phyloP scores from a whole-genome alignment of 139 green algal species.

The Zygnema circumcarinatum region DNA sequence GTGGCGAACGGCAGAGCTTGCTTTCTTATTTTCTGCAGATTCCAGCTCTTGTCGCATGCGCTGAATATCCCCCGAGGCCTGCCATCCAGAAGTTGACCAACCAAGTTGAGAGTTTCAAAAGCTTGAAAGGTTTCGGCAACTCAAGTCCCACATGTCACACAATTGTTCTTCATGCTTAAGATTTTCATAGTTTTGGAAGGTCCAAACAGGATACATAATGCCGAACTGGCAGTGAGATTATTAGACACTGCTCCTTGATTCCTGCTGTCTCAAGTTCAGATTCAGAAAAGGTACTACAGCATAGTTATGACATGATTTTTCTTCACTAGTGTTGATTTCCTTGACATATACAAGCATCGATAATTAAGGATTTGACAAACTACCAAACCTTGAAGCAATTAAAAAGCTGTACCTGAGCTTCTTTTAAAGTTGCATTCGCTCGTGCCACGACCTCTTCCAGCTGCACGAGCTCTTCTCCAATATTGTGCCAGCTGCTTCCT shows the following conservation, averaged over 20 bases:
- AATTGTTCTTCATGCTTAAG: no score
- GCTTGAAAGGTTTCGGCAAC: no score
- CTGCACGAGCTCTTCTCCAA: conserved; percentile 32
- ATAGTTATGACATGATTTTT: no score
- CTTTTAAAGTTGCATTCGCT: conserved; percentile 23
- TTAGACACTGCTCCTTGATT: background rate
- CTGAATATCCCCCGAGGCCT: conserved; percentile 6
- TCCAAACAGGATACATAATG: background rate
- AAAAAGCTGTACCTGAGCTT: conserved; percentile 19
- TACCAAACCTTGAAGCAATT: background rate
- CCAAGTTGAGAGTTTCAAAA: background rate
- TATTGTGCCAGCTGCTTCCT: conserved; percentile 32
- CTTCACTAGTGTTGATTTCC: no score
- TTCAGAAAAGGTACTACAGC: no score
- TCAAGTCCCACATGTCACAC: no score
- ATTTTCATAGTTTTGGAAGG: no score
- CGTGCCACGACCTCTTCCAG: conserved; percentile 22
- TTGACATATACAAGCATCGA: no score
- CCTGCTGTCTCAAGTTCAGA: background rate
- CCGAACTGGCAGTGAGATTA: background rate
- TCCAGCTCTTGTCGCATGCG: conserved; percentile 21
- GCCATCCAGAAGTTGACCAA: background rate
- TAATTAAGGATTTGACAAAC: background rate
- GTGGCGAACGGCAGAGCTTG: conserved; percentile 10
- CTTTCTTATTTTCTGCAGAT: background rate